Evolutionary conservation across 768 basidiomycete genomes (phyloP).

Genomic region (Hericium alpestre): DNA sequence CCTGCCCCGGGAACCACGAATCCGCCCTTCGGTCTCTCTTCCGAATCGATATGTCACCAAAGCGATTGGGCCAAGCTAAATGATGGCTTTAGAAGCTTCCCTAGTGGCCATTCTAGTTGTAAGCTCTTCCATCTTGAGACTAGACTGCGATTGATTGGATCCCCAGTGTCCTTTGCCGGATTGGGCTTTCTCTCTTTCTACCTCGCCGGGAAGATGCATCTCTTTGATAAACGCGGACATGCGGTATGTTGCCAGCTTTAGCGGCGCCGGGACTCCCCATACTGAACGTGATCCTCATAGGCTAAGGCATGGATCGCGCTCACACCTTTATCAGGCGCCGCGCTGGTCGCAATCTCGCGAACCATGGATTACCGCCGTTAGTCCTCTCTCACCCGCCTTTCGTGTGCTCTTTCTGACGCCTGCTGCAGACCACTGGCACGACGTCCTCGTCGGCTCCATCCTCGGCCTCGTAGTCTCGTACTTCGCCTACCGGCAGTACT

Average conservation of each 20-base stretch:
- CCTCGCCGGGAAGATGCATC: slow-evolving; percentile 82
- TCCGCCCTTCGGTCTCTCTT: slow-evolving; percentile 61
- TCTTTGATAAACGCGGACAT: slow-evolving; percentile 77
- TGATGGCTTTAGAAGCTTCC: slow-evolving; percentile 90
- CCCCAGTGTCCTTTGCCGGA: slow-evolving; percentile 81
- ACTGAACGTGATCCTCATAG: slow-evolving; percentile 9
- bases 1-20: slow-evolving; percentile 57
- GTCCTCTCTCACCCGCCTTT: slow-evolving; percentile 18
- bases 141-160: not conserved
- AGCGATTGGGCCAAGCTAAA: slow-evolving; percentile 42
- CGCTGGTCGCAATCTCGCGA: slow-evolving; percentile 71
- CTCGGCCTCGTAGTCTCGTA: slow-evolving; percentile 65
- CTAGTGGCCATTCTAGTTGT: slow-evolving; percentile 86
- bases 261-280: not conserved
- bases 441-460: slow-evolving; percentile 70
- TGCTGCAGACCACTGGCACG: slow-evolving; percentile 77
- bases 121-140: slow-evolving; percentile 20
- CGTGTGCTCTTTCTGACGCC: slow-evolving; percentile 10
- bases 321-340: slow-evolving; percentile 66
- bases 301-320: slow-evolving; percentile 76
- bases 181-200: slow-evolving; percentile 84
- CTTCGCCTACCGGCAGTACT: slow-evolving; percentile 79
- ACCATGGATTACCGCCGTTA: slow-evolving; percentile 87
- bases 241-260: slow-evolving; percentile 29
- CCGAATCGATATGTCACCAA: slow-evolving; percentile 73